phyloP scores from a whole-genome alignment of 176 grass and related monocot genomes.

The Musa beccarii region DNA sequence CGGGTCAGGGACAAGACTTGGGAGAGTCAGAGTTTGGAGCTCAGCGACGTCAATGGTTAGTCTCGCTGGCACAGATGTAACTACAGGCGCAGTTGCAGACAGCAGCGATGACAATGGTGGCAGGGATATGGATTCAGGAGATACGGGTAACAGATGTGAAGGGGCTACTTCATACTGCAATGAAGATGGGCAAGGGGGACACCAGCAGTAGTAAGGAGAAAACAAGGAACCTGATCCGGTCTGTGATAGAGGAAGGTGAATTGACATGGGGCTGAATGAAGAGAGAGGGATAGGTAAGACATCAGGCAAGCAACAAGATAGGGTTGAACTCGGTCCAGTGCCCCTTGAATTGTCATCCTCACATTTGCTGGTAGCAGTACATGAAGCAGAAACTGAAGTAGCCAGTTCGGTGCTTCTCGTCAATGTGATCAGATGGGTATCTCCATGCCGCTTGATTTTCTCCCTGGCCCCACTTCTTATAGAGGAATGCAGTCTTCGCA shows the following conservation, averaged over 20 bases:
- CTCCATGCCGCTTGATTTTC: constrained; percentile 36
- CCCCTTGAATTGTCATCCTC: constrained; percentile 27
- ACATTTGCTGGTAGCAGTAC: constrained; percentile 1
- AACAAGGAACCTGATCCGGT: constrained; percentile 34
- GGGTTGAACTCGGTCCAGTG: constrained; percentile 20
- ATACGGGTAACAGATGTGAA: constrained; percentile 25
- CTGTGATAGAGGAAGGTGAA: constrained; percentile 29
- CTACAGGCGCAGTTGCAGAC: constrained; percentile 28
- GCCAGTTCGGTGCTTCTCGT: constrained; percentile 14
- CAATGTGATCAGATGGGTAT: constrained; percentile 23
- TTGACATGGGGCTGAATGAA: constrained; percentile 46
- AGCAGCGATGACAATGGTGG: constrained; percentile 45
- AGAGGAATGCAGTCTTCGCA: constrained; percentile 28
- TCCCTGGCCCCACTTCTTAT: constrained; percentile 42
- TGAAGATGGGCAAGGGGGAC: constrained; percentile 63
- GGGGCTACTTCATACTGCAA: constrained; percentile 44
- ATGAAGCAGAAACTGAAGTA: constrained; percentile 17
- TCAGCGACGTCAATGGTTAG: constrained; percentile 31
- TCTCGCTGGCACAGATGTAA: constrained; percentile 34
- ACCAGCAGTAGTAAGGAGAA: constrained; percentile 95
- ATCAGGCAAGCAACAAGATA: constrained; percentile 36
- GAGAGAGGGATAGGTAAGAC: constrained; percentile 37
- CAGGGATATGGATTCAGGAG: constrained; percentile 31
- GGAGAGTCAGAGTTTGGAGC: constrained; percentile 38
- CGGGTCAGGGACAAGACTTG: constrained; percentile 51